Base-by-base conservation (phyloP, 2,329 filamentous ascomycete genomes). In the Fusarium irregulare region DNA sequence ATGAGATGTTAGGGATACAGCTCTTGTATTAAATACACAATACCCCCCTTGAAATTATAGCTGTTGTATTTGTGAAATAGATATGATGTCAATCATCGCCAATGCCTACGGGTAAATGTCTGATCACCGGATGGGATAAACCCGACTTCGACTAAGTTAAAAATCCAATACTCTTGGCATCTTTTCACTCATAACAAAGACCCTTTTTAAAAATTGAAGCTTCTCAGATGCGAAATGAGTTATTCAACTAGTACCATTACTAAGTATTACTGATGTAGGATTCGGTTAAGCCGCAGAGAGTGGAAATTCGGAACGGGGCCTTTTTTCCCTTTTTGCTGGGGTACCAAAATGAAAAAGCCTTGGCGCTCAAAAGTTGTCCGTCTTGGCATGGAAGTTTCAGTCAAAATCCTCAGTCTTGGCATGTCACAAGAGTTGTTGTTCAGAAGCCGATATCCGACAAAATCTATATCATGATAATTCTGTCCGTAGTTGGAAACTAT, bases 351-450 rank as follows among this genome's bases (percentile, higher is more conserved):
- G 47, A 42, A 28, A 14, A 49, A 55, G 9, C 45, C 65, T 67
- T 66, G 69, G 51, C 56, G 50, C 46, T 45, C 25, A 45, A 12
- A 37, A 37, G 34, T 60, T 30, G 42, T 47, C 44, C 23, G 65
- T 63, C 69, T 72, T 72, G 68, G 68, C 69, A 66, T 71, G 25
- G 42, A 32, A 53, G 34, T 54, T 65, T 62, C 56, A 42, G 28
- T 64, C 46, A 55, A 50, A 61, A 37, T 41, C n/a, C 32, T 61
- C 49, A 47, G 65, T 58, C 69, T 72, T 72, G 69, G 69, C 69
- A 62, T 41, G 49, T 68, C 45, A 64, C 65, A 56, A 71, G 46
- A 64, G 51, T 47, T 66, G 44, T 41, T 27, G 30, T 41, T 46
- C 6, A 21, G 42, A 28, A 54, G 42, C 55, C 54, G 47, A 40